Conservation (phyloP, 2,329 filamentous ascomycete genomes). For the Neurospora sp. region DNA sequence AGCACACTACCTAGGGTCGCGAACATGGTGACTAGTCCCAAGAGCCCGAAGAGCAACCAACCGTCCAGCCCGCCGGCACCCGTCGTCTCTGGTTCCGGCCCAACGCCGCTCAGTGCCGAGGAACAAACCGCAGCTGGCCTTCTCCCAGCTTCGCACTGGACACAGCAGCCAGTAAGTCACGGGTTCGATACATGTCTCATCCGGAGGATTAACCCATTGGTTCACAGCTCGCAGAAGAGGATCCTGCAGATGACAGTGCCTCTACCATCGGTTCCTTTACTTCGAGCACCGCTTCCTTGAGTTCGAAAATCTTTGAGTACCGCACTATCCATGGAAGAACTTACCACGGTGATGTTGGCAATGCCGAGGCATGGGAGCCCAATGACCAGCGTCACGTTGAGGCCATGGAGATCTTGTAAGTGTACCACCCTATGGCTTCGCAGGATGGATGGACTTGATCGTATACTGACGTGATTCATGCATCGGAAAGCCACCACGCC, state of each 20-base stretch:
- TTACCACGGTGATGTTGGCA: neutral
- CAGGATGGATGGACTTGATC: neutral
- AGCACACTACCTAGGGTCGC: neutral
- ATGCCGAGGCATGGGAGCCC: neutral
- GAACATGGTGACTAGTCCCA: neutral
- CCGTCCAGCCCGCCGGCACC: neutral
- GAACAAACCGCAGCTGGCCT: neutral
- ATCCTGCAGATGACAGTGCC: neutral
- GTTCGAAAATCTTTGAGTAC: conserved; percentile 6
- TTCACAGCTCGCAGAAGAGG: neutral
- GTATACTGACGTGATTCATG: neutral
- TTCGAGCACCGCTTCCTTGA: conserved; percentile 1
- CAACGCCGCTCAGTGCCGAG: neutral
- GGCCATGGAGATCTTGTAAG: neutral
- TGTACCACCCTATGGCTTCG: neutral
- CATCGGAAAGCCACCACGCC: conserved; percentile 9
- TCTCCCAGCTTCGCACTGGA: neutral
- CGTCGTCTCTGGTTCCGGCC: neutral
- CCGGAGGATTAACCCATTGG: neutral
- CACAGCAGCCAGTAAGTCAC: neutral
- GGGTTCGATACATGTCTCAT: neutral
- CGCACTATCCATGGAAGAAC: conserved; percentile 8
- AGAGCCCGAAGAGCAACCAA: neutral
- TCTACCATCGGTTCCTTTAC: neutral
- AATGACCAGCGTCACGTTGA: neutral